Evolutionary conservation across 306 rosid species (phyloP), one percentile per base, ranked within the genome.

Genomic region (Luffa aegyptiaca): DNA sequence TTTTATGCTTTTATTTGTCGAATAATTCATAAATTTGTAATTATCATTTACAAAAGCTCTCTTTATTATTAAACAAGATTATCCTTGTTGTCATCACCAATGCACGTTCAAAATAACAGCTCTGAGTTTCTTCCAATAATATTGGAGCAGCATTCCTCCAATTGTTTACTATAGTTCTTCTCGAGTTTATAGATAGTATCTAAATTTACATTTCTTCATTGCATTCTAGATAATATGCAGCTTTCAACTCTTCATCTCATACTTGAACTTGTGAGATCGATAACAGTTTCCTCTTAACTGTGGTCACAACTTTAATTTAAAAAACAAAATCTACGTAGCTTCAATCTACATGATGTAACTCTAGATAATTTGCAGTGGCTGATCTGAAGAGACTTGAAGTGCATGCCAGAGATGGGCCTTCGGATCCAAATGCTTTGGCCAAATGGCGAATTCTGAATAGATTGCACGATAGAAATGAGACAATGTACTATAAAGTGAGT

Each of bases 371-470:
- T 56, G 62, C 85, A 96, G 99, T 96, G 99, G 87, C 69, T 80
- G 99, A 96, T 85, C 72, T 96, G 86, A 96, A 96, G 90, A 90
- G 91, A 81, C 97, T 96, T 81, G 89, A 96, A 85, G 92, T 86
- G 82, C 93, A 93, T 81, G 99, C 97, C 80, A 93, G 99, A 83
- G 99, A 96, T 84, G 99, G 99, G 76, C 99, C 99, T 63, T 91
- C 91, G 65, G 99, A 96, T 83, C 96, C 99, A 49, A 88, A 96
- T 88, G 94, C 99, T 51, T 85, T 96, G 75, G 98, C 99, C 75
- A 96, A 89, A 86, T 96, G 99, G 99, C 97, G 99, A 78, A 93
- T 96, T 86, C 93, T 96, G 59, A 96, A 96, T 64, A 92, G 99
- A 18, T 82, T 96, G 90, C 99, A 96, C 84, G 99, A 96, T 81